These are phyloP conservation scores for Rhododendron simsii DNA, from an alignment of 148 eudicot genomes.

Conservation along the genomic window DNA sequence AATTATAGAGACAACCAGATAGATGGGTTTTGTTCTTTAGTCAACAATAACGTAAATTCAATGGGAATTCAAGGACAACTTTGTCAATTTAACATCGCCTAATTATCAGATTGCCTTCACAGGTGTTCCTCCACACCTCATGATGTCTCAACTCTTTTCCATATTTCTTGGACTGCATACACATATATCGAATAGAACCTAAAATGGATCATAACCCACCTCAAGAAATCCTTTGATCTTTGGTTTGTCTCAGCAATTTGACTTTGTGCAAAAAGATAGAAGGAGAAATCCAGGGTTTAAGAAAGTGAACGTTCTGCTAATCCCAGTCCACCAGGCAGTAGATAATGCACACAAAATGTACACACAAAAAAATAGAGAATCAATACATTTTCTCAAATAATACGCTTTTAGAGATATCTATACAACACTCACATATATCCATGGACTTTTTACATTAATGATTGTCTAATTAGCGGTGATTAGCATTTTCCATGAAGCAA, in stretches of 20 bases:
- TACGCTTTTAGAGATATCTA: too few species aligned
- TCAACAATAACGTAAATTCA: slow-evolving; percentile 5
- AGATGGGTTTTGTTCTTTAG: slow-evolving; percentile 20
- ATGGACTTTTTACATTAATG: neutral
- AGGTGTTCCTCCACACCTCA: slow-evolving; percentile 7
- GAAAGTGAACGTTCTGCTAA: neutral
- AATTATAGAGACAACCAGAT: slow-evolving; percentile 21
- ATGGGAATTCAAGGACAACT: neutral
- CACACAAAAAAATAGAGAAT: too few species aligned
- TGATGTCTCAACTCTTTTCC: slow-evolving; percentile 9
- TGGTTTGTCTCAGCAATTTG: neutral
- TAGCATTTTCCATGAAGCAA: slow-evolving; percentile 1
- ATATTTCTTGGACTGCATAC: slow-evolving; percentile 1
- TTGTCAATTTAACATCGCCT: neutral
- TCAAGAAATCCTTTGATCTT: neutral
- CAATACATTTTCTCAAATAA: too few species aligned
- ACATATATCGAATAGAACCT: neutral
- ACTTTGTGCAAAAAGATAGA: neutral
- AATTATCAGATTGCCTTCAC: slow-evolving; percentile 12
- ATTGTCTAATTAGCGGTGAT: too few species aligned
- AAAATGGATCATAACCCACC: slow-evolving; percentile 1
- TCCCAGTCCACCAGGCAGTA: neutral
- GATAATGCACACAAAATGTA: neutral
- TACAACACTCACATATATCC: neutral
- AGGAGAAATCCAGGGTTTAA: neutral